phyloP scores from a whole-genome alignment of 192 early-diverging fungal species.

The Entomortierella chlamydospora region DNA sequence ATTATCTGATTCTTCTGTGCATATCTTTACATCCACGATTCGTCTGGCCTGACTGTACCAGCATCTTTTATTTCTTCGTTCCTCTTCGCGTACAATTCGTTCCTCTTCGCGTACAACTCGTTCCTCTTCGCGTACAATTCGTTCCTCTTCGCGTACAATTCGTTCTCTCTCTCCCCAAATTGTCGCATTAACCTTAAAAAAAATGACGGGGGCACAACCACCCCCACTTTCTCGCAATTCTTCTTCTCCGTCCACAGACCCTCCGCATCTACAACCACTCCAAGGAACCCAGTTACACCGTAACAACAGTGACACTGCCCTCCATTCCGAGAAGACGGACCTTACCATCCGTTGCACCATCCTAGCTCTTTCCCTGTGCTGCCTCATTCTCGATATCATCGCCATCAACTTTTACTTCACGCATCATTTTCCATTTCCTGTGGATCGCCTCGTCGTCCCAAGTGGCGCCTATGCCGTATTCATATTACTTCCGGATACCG shows the following conservation, averaged over 20 bases:
- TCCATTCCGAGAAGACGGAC: not conserved
- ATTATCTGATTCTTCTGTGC: no score
- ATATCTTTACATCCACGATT: no score
- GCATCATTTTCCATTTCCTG: not conserved
- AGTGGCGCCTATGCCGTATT: not conserved
- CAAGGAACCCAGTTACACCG: not conserved
- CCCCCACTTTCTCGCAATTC: not conserved
- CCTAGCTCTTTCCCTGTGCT: not conserved
- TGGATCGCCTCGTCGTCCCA: not conserved
- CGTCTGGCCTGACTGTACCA: no score
- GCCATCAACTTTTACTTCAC: not conserved
- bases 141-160: no score
- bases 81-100: no score
- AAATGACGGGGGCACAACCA: no score
- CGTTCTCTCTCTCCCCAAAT: no score
- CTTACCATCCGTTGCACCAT: not conserved
- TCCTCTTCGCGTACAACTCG: no score
- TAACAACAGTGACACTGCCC: no score
- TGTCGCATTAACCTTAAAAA: no score
- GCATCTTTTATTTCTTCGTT: no score
- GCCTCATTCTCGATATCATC: constrained; percentile 9
- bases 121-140: no score
- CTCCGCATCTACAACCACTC: not conserved
- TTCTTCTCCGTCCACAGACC: not conserved
- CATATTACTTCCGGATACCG: constrained; percentile 4